phyloP scores from a whole-genome alignment of 2,329 filamentous ascomycete genomes.

The Nigrospora sphaerica region DNA sequence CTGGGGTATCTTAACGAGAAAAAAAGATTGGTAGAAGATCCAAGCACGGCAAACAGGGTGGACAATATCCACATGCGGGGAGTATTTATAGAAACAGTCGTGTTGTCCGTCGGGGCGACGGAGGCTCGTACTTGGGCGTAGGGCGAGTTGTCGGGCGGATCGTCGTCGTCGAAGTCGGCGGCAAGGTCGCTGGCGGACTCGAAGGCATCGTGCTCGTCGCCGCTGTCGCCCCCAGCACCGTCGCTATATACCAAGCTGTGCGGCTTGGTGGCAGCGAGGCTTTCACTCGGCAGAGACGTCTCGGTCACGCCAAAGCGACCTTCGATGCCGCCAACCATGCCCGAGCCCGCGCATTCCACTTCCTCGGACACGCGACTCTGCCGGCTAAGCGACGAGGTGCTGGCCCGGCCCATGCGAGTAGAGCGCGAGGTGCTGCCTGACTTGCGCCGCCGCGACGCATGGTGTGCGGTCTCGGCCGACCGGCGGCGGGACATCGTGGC shows the following conservation, averaged over 20 bases:
- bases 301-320: conserved; percentile 46
- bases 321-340: conserved; percentile 45
- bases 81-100: conserved; percentile 73
- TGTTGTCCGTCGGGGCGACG: conserved; percentile 69
- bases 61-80: conserved; percentile 82
- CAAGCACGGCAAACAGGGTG: conserved; percentile 72
- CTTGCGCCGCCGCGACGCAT: conserved; percentile 13
- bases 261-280: conserved; percentile 34
- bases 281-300: conserved; percentile 35
- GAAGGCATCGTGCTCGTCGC: conserved; percentile 19
- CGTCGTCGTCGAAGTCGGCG: conserved; percentile 29
- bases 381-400: conserved; percentile 18
- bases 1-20: conserved; percentile 88
- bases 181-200: conserved; percentile 28
- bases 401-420: conserved; percentile 11
- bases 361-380: conserved; percentile 36
- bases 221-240: not conserved
- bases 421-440: conserved; percentile 15
- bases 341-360: conserved; percentile 34
- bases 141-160: conserved; percentile 62
- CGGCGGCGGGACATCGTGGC: conserved; percentile 11
- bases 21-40: conserved; percentile 79
- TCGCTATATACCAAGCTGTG: conserved; percentile 15
- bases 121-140: conserved; percentile 77
- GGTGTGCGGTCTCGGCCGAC: conserved; percentile 14